phyloP scores from a whole-genome alignment of 2,329 filamentous ascomycete genomes.

The Monosporascus sp. region DNA sequence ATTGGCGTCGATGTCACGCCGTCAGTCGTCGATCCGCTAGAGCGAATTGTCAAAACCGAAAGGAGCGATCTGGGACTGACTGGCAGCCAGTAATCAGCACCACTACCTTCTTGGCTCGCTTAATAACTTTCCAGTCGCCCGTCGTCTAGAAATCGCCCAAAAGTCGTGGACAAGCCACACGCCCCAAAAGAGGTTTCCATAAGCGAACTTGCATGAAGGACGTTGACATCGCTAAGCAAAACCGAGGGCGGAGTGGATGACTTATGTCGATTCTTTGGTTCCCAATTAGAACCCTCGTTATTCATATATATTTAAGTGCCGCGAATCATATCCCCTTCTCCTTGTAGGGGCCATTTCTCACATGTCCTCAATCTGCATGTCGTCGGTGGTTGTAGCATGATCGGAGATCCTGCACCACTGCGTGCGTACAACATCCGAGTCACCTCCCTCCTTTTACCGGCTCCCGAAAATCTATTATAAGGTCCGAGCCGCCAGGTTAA shows the following conservation, averaged over 20 bases:
- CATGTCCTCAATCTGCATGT: neutral
- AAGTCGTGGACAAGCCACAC: neutral
- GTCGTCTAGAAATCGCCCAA: too few relatives aligned
- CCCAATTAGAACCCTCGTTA: neutral
- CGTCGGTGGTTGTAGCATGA: neutral
- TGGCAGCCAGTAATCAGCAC: too few relatives aligned
- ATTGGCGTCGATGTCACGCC: too few relatives aligned
- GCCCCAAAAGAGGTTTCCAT: conserved; percentile 1
- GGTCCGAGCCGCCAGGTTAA: neutral
- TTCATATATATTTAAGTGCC: neutral
- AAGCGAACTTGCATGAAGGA: conserved; percentile 2
- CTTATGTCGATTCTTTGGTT: neutral
- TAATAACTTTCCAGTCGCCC: too few relatives aligned
- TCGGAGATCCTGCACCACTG: neutral
- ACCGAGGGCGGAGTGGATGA: neutral
- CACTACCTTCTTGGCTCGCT: too few relatives aligned
- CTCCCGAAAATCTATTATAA: neutral
- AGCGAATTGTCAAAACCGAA: too few relatives aligned
- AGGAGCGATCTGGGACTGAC: too few relatives aligned
- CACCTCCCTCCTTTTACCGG: neutral
- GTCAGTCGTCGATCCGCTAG: too few relatives aligned
- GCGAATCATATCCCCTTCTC: neutral
- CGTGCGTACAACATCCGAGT: neutral
- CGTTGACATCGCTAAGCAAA: neutral
- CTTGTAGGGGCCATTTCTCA: neutral